Conservation (phyloP, 306 rosid genomes). For the Castanopsis chinensis region DNA sequence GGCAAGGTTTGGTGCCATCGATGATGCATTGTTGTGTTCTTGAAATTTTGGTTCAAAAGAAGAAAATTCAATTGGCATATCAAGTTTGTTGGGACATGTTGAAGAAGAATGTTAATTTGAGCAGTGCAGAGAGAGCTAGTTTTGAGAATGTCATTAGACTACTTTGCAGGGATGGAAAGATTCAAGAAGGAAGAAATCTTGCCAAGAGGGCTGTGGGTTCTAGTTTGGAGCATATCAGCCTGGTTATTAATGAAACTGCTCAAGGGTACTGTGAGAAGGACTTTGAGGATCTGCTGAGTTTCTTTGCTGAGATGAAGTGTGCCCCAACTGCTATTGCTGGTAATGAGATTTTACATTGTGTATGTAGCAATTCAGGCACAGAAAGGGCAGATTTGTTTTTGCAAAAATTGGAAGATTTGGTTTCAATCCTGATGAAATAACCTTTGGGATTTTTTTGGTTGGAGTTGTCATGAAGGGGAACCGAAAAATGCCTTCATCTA, state of each 20-base stretch:
- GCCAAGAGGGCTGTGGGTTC: constrained; percentile 53
- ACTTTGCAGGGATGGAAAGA: constrained; percentile 58
- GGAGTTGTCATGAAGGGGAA: constrained; percentile 66
- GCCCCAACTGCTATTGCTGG: constrained; percentile 56
- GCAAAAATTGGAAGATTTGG: constrained; percentile 50
- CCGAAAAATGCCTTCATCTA: constrained; percentile 54
- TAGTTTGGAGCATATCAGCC: constrained; percentile 37
- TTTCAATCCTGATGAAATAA: constrained; percentile 63
- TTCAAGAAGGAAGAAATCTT: constrained; percentile 72
- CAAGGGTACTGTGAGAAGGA: constrained; percentile 77
- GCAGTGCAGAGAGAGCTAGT: constrained; percentile 39
- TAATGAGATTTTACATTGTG: constrained; percentile 56
- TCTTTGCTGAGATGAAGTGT: constrained; percentile 56
- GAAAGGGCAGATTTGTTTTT: constrained; percentile 49
- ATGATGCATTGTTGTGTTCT: constrained; percentile 37
- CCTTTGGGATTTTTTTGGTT: constrained; percentile 77
- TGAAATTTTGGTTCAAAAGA: constrained; percentile 43
- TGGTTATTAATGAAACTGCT: constrained; percentile 59
- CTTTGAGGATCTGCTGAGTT: constrained; percentile 71
- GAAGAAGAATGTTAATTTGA: constrained; percentile 32
- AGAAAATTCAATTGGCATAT: constrained; percentile 41
- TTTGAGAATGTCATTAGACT: constrained; percentile 56
- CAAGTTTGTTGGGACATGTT: constrained; percentile 52
- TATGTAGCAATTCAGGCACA: constrained; percentile 55
- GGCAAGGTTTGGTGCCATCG: constrained; percentile 37